phyloP scores from a whole-genome alignment of 768 basidiomycete species.

The Asterophora lycoperdoides region DNA sequence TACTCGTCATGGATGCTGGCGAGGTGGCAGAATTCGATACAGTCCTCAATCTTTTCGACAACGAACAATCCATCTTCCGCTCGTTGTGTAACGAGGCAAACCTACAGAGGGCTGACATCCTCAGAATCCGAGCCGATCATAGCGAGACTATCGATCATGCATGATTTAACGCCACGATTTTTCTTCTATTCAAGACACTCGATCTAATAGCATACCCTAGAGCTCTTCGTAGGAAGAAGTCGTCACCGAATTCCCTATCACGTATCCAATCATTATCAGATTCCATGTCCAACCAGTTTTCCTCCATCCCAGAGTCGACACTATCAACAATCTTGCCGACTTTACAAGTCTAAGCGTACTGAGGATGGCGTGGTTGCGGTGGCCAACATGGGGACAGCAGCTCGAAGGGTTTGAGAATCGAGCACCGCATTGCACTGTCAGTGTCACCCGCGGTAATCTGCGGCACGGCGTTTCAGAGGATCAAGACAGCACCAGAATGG shows the following conservation, averaged over 20 bases:
- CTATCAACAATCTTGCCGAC: constrained; percentile 17
- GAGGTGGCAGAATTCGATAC: constrained; percentile 70
- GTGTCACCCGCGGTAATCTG: constrained; percentile 31
- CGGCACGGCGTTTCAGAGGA: constrained; percentile 51
- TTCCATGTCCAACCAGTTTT: no score
- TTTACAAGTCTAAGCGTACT: constrained; percentile 53
- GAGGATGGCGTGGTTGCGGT: constrained; percentile 68
- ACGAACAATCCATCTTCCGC: constrained; percentile 59
- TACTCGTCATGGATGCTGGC: constrained; percentile 73
- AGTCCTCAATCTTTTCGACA: constrained; percentile 59
- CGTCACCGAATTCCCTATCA: no score
- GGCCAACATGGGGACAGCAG: constrained; percentile 53
- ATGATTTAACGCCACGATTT: no score
- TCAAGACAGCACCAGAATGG: constrained; percentile 56
- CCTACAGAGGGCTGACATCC: constrained; percentile 49
- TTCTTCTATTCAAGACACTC: no score
- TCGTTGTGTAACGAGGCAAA: constrained; percentile 64
- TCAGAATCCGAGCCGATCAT: constrained; percentile 41
- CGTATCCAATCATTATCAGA: no score
- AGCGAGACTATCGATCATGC: neutral
- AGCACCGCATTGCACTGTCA: constrained; percentile 46
- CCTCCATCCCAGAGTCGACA: no score
- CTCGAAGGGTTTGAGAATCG: constrained; percentile 60
- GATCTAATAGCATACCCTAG: no score
- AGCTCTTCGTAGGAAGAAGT: no score